These are phyloP conservation scores for Bruguiera gymnorhiza DNA, from an alignment of 345 rosid species.

Conservation along the genomic window DNA sequence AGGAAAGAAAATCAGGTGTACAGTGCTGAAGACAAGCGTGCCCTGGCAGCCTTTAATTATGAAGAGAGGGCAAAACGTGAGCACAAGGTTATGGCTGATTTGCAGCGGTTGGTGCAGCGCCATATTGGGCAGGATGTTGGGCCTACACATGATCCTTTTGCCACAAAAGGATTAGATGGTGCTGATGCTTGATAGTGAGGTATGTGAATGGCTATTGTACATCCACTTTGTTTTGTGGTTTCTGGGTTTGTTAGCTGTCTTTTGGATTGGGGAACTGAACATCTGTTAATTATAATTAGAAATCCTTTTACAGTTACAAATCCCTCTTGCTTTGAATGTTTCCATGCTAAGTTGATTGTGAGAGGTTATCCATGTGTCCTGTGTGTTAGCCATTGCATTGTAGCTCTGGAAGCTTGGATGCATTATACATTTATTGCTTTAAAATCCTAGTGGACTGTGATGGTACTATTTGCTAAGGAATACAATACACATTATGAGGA, in stretches of 20 bases:
- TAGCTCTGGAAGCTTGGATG: too few relatives aligned
- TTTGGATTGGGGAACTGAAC: too few relatives aligned
- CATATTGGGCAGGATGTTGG: slow-evolving; percentile 96
- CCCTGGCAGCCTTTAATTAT: slow-evolving; percentile 94
- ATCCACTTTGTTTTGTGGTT: not conserved
- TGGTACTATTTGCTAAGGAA: too few relatives aligned
- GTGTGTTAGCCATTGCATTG: too few relatives aligned
- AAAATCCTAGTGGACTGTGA: too few relatives aligned
- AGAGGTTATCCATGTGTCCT: too few relatives aligned
- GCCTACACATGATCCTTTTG: slow-evolving; percentile 92
- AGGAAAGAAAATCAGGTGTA: slow-evolving; percentile 99
- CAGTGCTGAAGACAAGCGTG: slow-evolving; percentile 97
- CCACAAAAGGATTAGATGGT: slow-evolving; percentile 54
- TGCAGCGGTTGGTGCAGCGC: slow-evolving; percentile 88
- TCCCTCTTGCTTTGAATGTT: not conserved
- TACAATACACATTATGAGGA: too few relatives aligned
- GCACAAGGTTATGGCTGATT: slow-evolving; percentile 96
- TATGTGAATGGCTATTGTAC: slow-evolving; percentile 12
- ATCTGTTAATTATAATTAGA: too few relatives aligned
- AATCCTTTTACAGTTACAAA: too few relatives aligned
- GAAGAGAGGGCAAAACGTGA: slow-evolving; percentile 98
- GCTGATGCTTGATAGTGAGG: slow-evolving; percentile 61
- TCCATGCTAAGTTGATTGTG: too few relatives aligned
- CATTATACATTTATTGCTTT: too few relatives aligned
- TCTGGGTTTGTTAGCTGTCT: not conserved